A percentile compares a stretch with the other conserved stretches of the same genome.
Evolutionary conservation across 768 basidiomycete species (phyloP).

Genomic region (Cyathus striatus): DNA sequence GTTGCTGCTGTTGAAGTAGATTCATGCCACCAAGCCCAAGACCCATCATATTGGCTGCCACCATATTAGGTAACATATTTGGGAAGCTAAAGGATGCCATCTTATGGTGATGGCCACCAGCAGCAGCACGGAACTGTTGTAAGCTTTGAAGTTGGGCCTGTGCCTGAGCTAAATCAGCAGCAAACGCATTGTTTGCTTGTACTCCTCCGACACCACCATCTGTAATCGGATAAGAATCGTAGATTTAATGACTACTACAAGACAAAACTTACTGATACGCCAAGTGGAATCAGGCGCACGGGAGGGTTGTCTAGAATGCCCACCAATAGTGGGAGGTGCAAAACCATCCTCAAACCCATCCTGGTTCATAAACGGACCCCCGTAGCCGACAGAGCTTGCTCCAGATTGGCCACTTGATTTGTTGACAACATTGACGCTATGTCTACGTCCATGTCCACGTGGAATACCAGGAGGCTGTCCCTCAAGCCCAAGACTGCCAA

Average conservation of each 20-base stretch:
- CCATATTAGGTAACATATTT: conserved; percentile 96
- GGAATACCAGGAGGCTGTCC: conserved; percentile 62
- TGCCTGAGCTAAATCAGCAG: conserved; percentile 90
- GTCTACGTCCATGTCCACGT: conserved; percentile 82
- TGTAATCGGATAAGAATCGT: conserved; percentile 20
- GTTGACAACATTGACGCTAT: conserved; percentile 90
- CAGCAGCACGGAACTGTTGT: conserved; percentile 94
- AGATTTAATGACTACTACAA: conserved; percentile 1
- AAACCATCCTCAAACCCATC: conserved; percentile 84
- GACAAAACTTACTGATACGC: conserved; percentile 68
- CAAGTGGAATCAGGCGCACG: conserved; percentile 81
- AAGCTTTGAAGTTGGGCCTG: conserved; percentile 95
- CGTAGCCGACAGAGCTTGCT: conserved; percentile 45
- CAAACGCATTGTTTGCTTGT: conserved; percentile 58
- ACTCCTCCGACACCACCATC: conserved; percentile 73
- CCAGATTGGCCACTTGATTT: conserved; percentile 50
- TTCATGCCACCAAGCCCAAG: conserved; percentile 78
- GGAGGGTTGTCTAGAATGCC: conserved; percentile 70
- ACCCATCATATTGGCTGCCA: conserved; percentile 97
- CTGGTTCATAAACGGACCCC: conserved; percentile 38
- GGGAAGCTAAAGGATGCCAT: conserved; percentile 98
- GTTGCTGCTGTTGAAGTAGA: conserved; percentile 88
- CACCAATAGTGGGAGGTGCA: conserved; percentile 53
- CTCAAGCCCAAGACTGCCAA: conserved; percentile 59
- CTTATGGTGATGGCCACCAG: conserved; percentile 92